These are phyloP conservation scores for Phytomonas francai DNA, from an alignment of 208 protist species.

Conservation along the genomic window DNA sequence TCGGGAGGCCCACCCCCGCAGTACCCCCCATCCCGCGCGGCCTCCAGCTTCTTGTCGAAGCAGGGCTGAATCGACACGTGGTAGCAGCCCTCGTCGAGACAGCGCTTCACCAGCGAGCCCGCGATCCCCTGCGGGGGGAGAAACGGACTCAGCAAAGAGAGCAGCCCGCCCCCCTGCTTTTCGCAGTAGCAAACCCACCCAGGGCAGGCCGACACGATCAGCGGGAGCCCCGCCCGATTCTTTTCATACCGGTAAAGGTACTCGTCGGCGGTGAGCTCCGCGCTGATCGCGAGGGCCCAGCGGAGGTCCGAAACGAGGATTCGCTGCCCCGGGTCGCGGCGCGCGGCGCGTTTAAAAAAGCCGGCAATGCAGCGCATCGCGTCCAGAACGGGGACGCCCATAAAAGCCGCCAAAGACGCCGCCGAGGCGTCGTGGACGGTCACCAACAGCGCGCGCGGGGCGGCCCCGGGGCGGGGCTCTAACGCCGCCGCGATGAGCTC, in stretches of 20 bases:
- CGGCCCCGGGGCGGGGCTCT: not conserved
- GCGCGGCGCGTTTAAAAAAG: constrained; percentile 48
- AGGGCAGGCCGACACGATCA: constrained; percentile 94
- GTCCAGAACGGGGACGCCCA: constrained; percentile 22
- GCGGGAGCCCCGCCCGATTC: constrained; percentile 43
- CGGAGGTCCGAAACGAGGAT: constrained; percentile 73
- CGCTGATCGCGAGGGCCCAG: constrained; percentile 68
- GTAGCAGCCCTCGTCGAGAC: constrained; percentile 33
- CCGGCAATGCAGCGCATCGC: constrained; percentile 45
- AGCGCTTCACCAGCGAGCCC: constrained; percentile 87
- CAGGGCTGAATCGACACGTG: constrained; percentile 97
- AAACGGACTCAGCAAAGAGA: constrained; percentile 91
- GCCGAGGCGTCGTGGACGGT: constrained; percentile 90
- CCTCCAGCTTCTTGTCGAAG: constrained; percentile 98
- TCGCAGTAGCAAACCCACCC: constrained; percentile 98
- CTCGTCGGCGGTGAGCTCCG: constrained; percentile 74
- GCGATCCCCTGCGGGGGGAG: constrained; percentile 96
- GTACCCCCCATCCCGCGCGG: constrained; percentile 71
- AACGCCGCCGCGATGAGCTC: constrained; percentile 26
- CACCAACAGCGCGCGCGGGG: constrained; percentile 58
- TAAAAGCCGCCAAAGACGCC: constrained; percentile 88
- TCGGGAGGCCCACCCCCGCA: constrained; percentile 3
- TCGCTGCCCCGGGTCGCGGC: constrained; percentile 1
- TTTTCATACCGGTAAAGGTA: constrained; percentile 38
- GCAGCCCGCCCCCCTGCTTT: constrained; percentile 89